phyloP scores from a whole-genome alignment of 2,329 filamentous ascomycete species.

The Capronia coronata region DNA sequence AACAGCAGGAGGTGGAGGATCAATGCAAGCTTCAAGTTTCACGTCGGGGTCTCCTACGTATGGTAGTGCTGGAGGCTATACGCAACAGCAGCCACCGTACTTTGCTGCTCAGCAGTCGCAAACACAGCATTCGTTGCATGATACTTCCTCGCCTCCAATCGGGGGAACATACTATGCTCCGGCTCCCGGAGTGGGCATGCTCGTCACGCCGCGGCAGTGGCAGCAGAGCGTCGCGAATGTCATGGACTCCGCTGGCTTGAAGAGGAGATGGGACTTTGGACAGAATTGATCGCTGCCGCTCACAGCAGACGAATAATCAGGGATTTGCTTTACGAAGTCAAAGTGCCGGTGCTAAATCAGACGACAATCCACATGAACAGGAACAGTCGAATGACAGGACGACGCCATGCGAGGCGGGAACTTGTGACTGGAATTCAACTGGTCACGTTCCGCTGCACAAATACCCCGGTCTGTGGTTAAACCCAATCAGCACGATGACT shows the following conservation, averaged over 20 bases:
- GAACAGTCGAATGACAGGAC: too few species aligned
- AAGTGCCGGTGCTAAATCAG: too few species aligned
- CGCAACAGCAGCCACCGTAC: constrained; percentile 27
- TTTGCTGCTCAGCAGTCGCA: constrained; percentile 13
- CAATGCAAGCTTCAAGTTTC: constrained; percentile 35
- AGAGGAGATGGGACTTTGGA: constrained; percentile 40
- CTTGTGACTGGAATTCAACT: too few species aligned
- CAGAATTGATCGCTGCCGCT: too few species aligned
- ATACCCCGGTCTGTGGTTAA: too few species aligned
- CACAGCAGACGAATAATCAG: too few species aligned
- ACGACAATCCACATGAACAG: too few species aligned
- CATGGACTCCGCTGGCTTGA: constrained; percentile 41
- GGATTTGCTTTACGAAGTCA: too few species aligned
- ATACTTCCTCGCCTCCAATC: constrained; percentile 1
- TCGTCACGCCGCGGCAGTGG: constrained; percentile 44
- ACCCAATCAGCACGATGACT: too few species aligned
- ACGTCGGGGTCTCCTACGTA: constrained; percentile 14
- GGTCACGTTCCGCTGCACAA: too few species aligned
- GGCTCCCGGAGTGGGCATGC: constrained; percentile 11
- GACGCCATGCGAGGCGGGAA: too few species aligned
- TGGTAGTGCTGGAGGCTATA: constrained; percentile 5
- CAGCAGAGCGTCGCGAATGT: constrained; percentile 45
- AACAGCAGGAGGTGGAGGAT: constrained; percentile 32
- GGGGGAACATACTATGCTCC: not conserved
- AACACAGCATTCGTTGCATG: constrained; percentile 8